Evolutionary conservation across 768 basidiomycete species (phyloP), one percentile per base, ranked within the genome.

Genomic region (Suillus hirtellus): DNA sequence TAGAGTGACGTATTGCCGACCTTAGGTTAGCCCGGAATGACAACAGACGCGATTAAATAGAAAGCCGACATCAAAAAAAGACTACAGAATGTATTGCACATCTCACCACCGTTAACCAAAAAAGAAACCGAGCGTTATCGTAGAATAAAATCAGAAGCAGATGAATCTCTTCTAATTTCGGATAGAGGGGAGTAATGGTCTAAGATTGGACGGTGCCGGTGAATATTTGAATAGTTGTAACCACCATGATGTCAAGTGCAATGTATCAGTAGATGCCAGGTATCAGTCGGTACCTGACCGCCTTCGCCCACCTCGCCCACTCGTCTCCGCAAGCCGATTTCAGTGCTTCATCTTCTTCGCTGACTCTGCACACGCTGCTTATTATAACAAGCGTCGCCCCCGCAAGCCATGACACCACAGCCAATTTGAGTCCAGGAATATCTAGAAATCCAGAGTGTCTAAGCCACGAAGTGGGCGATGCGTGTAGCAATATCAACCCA

Each of bases 201-300:
- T 7, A 7, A 24, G 21, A 49, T 49, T 49, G 21, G 27, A 27
- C 3, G 27, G 27, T 27, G 27, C 3, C 27, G 14, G 24, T 27
- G 49, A 50, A 31, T 31, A 1, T 31, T 31, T 31, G 49, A 27
- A 31, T 6, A 31, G 24, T 49, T 24, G 12, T 49, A 15, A 3
- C 24, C 27, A 31, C 31, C 31, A 31, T 5, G 4, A 3, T 12
- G 10, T 19, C 10, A n/a, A 11, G 31, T 17, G 10, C 17, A 1
- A 11, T 53, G 21, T 4, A 1, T 49, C 62, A 78, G 61, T 68
- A 77, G 5, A 77, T 43, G 14, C 71, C 66, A 3, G 79, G 78
- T 27, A 79, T 53, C 17, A 80, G 63, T 34, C 66, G 69, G 53
- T 72, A 76, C 24, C 70, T 69, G 5, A 77, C 75, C 14, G 42